Percentiles rank a stretch among this genome's conserved stretches.
These are phyloP conservation scores for Monoraphidium neglectum DNA, from an alignment of 139 green algal genomes.

Conservation along the genomic window DNA sequence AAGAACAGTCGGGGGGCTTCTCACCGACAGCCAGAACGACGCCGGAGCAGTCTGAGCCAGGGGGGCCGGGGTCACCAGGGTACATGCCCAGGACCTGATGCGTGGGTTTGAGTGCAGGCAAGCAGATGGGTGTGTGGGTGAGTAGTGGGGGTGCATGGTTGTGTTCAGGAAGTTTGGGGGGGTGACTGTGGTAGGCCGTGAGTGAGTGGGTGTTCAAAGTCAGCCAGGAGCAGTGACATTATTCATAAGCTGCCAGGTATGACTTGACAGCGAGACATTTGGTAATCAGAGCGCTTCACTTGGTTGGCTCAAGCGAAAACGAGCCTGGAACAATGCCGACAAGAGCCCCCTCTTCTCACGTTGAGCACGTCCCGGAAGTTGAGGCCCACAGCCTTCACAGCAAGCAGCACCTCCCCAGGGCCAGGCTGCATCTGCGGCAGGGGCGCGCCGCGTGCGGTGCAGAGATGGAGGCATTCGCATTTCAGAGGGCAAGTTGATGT, in stretches of 20 bases:
- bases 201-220: no score
- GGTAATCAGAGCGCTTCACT: no score
- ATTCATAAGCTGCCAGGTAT: no score
- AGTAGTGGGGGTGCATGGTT: slow-evolving; percentile 20
- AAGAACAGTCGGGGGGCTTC: neutral
- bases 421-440: slow-evolving; percentile 23
- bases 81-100: slow-evolving; percentile 85
- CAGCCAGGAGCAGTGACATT: slow-evolving; percentile 52
- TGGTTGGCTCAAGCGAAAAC: no score
- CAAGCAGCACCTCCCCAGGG: slow-evolving; percentile 47
- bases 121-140: no score
- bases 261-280: no score
- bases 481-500: no score
- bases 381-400: slow-evolving; percentile 77
- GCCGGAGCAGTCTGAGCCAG: slow-evolving; percentile 76
- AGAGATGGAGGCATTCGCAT: no score
- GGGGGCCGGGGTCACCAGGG: slow-evolving; percentile 82
- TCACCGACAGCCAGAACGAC: slow-evolving; percentile 58
- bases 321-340: no score
- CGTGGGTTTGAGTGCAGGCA: no score
- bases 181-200: slow-evolving; percentile 24
- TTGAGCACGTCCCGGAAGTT: slow-evolving; percentile 91
- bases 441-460: neutral
- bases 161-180: neutral
- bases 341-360: slow-evolving; percentile 21